Conservation (phyloP, 768 basidiomycete genomes). For the Zangia roseola region DNA sequence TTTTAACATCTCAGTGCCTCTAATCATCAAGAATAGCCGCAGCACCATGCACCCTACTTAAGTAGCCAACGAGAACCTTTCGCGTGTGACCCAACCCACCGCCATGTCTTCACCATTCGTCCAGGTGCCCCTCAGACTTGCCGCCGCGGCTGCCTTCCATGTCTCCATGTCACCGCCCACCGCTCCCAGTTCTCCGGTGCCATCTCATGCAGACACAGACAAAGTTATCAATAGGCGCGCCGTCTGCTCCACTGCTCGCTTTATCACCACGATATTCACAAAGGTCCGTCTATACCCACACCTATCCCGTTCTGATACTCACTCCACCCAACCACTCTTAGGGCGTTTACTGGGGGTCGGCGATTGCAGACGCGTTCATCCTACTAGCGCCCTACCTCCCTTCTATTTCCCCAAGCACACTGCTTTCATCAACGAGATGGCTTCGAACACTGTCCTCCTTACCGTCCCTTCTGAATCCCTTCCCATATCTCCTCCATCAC, state of each 20-base stretch:
- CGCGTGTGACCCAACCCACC: background rate
- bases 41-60: background rate
- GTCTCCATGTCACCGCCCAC: slow-evolving; percentile 43
- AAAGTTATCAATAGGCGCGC: slow-evolving; percentile 26
- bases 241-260: slow-evolving; percentile 6
- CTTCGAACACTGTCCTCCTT: background rate
- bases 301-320: too few relatives aligned
- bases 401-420: background rate
- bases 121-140: slow-evolving; percentile 44
- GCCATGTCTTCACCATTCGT: slow-evolving; percentile 23
- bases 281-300: slow-evolving; percentile 10
- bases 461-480: background rate
- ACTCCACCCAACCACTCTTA: background rate
- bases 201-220: background rate
- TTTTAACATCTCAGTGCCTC: background rate
- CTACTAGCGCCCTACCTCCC: slow-evolving; percentile 10
- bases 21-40: background rate
- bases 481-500: background rate
- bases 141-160: slow-evolving; percentile 44
- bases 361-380: slow-evolving; percentile 6
- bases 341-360: slow-evolving; percentile 18
- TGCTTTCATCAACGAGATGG: background rate
- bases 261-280: slow-evolving; percentile 6
- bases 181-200: background rate
- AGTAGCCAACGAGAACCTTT: background rate